phyloP scores from a whole-genome alignment of 2,329 filamentous ascomycete species.

The Phialophora verrucosa region DNA sequence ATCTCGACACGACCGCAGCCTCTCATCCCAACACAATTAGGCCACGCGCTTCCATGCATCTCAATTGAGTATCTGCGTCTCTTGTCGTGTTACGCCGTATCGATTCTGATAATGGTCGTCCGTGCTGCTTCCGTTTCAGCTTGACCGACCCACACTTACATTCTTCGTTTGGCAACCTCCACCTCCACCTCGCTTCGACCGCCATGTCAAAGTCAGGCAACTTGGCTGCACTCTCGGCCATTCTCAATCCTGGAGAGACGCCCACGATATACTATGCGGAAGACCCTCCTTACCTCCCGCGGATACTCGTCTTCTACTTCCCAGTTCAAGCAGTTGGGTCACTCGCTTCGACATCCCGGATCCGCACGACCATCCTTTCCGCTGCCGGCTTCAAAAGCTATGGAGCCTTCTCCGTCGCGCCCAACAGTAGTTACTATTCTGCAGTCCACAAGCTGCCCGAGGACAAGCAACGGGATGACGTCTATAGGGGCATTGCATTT shows the following conservation, averaged over 20 bases:
- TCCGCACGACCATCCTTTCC: constrained; percentile 91
- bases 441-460: constrained; percentile 89
- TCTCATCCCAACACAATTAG: constrained; percentile 6
- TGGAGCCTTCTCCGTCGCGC: constrained; percentile 88
- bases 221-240: constrained; percentile 38
- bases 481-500: constrained; percentile 88
- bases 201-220: constrained; percentile 41
- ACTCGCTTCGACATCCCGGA: constrained; percentile 85
- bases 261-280: constrained; percentile 81
- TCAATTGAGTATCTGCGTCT: background rate
- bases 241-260: constrained; percentile 33
- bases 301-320: constrained; percentile 89
- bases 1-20: constrained; percentile 3
- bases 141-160: constrained; percentile 13
- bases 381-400: constrained; percentile 89
- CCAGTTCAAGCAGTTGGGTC: constrained; percentile 87
- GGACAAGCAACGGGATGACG: constrained; percentile 93
- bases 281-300: constrained; percentile 78
- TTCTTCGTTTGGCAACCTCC: background rate
- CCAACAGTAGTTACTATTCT: constrained; percentile 86
- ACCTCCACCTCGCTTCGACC: constrained; percentile 3
- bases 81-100: background rate
- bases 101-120: constrained; percentile 7
- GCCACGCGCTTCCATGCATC: constrained; percentile 9
- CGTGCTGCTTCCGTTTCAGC: constrained; percentile 6